A percentile compares a stretch with the other conserved stretches of the same genome.
Evolutionary conservation across 306 rosid genomes (phyloP).

Genomic region (Inga oerstediana): DNA sequence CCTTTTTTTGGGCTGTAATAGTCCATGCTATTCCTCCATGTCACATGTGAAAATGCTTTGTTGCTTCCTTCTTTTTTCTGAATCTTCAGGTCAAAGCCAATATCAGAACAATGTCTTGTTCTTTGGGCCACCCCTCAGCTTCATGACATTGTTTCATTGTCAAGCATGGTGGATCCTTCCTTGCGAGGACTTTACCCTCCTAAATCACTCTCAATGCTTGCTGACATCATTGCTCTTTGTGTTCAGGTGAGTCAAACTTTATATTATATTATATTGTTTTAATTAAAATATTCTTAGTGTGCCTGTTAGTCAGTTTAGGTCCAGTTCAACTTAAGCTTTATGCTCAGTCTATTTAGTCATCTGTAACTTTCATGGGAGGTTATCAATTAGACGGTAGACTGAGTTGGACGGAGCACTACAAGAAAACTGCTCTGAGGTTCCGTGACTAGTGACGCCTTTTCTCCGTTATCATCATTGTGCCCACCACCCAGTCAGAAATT

Average conservation of each 20-base stretch:
- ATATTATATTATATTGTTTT: no score
- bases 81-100: slow-evolving; percentile 57
- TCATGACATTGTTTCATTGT: slow-evolving; percentile 69
- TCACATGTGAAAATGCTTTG: slow-evolving; percentile 17
- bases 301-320: no score
- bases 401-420: no score
- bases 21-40: not conserved
- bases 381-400: no score
- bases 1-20: not conserved
- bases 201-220: slow-evolving; percentile 79
- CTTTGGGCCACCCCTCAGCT: slow-evolving; percentile 89
- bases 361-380: no score
- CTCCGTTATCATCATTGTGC: no score
- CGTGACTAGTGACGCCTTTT: no score
- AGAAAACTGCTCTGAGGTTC: no score
- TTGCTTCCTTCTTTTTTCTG: not conserved
- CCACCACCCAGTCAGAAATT: no score
- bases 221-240: slow-evolving; percentile 75
- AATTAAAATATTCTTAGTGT: no score
- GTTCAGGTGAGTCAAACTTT: slow-evolving; percentile 60
- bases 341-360: no score
- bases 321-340: no score
- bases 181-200: slow-evolving; percentile 87
- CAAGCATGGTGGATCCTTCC: slow-evolving; percentile 76
- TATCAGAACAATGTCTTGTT: slow-evolving; percentile 68